A percentile compares a stretch with the other conserved stretches of the same genome.
These are phyloP conservation scores for Pythium sp. DNA, from an alignment of 352 stramenopile genomes.

Conservation along the genomic window DNA sequence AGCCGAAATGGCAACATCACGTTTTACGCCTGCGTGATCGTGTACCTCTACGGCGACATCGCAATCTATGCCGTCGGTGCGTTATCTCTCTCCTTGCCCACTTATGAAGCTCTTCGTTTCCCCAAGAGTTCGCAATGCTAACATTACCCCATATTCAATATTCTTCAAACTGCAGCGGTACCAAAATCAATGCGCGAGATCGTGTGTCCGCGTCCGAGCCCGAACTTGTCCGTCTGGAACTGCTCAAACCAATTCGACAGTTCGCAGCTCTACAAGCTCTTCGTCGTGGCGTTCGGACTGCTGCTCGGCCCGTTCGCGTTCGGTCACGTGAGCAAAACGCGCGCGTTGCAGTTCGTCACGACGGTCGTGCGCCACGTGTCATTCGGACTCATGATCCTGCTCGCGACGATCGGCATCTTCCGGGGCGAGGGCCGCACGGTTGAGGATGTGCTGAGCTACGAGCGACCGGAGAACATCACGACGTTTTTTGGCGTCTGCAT, in stretches of 20 bases:
- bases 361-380: slow-evolving; percentile 82
- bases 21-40: slow-evolving; percentile 78
- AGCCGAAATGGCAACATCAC: slow-evolving; percentile 56
- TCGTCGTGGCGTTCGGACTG: slow-evolving; percentile 72
- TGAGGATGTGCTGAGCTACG: slow-evolving; percentile 67
- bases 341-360: slow-evolving; percentile 68
- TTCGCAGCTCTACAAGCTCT: slow-evolving; percentile 79
- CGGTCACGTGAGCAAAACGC: slow-evolving; percentile 84
- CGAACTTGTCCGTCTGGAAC: slow-evolving; percentile 50
- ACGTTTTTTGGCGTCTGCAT: slow-evolving; percentile 88
- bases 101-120: not conserved
- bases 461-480: slow-evolving; percentile 66
- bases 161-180: slow-evolving; percentile 41
- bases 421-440: slow-evolving; percentile 58
- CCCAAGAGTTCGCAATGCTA: not conserved
- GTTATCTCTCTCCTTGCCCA: slow-evolving; percentile 13
- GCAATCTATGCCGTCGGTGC: slow-evolving; percentile 87
- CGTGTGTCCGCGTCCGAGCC: slow-evolving; percentile 63
- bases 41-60: slow-evolving; percentile 86
- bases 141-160: not conserved
- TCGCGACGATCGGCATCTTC: slow-evolving; percentile 67
- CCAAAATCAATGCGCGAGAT: slow-evolving; percentile 87
- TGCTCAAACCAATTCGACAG: slow-evolving; percentile 72
- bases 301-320: slow-evolving; percentile 78
- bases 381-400: slow-evolving; percentile 82